These are phyloP conservation scores for Camelina hispida DNA, from an alignment of 345 rosid genomes.

Conservation along the genomic window DNA sequence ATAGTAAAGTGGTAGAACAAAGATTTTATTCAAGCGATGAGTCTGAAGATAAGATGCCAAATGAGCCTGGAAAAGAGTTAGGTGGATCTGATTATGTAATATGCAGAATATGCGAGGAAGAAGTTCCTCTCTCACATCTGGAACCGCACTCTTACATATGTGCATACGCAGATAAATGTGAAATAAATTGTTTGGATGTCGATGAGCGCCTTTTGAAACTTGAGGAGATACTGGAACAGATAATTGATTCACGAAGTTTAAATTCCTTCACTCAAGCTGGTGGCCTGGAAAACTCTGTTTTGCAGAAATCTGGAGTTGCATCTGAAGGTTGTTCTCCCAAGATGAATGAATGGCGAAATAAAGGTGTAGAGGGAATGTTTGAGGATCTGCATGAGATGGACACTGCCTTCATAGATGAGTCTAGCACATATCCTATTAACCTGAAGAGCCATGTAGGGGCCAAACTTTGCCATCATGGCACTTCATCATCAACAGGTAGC, in stretches of 20 bases:
- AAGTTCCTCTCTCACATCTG: slow-evolving; percentile 67
- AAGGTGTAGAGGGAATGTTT: slow-evolving; percentile 87
- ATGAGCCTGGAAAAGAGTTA: slow-evolving; percentile 38
- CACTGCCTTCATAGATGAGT: slow-evolving; percentile 76
- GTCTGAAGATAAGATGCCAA: slow-evolving; percentile 35
- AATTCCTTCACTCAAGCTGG: slow-evolving; percentile 53
- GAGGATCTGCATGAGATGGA: slow-evolving; percentile 95
- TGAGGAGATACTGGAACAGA: slow-evolving; percentile 77
- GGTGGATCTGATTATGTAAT: slow-evolving; percentile 59
- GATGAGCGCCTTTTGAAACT: slow-evolving; percentile 76
- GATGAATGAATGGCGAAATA: slow-evolving; percentile 74
- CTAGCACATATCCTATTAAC: slow-evolving; percentile 50
- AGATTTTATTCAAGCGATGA: slow-evolving; percentile 44
- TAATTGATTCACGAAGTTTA: slow-evolving; percentile 62
- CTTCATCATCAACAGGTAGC: slow-evolving; percentile 80
- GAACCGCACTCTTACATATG: slow-evolving; percentile 88
- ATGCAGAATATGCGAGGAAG: slow-evolving; percentile 83
- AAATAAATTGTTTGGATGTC: slow-evolving; percentile 65
- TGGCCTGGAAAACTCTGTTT: slow-evolving; percentile 60
- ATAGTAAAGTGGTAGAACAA: slow-evolving; percentile 41
- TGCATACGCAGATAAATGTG: slow-evolving; percentile 89
- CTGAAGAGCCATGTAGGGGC: slow-evolving; percentile 61
- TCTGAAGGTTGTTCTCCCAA: slow-evolving; percentile 76
- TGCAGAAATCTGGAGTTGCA: slow-evolving; percentile 52
- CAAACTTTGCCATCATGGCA: slow-evolving; percentile 61